Evolutionary conservation across 768 basidiomycete species (phyloP).

Genomic region (Boletus fagicola): DNA sequence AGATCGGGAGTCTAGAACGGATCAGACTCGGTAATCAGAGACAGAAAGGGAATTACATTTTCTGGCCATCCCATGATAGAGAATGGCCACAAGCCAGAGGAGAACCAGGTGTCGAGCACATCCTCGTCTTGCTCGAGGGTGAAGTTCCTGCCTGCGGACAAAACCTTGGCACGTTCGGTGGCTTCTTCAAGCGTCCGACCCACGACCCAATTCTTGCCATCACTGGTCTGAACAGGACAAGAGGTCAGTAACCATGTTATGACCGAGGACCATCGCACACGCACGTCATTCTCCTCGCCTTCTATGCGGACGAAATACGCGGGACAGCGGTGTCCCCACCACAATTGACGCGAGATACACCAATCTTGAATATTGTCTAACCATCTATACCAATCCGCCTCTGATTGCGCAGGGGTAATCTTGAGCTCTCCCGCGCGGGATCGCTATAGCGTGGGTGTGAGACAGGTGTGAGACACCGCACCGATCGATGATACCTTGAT

Average conservation of each 20-base stretch:
- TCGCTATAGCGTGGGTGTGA: slow-evolving; percentile 48
- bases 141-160: slow-evolving; percentile 69
- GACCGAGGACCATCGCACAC: slow-evolving; percentile 17
- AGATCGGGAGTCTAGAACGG: slow-evolving; percentile 69
- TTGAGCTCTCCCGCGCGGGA: slow-evolving; percentile 83
- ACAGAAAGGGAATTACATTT: slow-evolving; percentile 46
- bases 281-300: slow-evolving; percentile 65
- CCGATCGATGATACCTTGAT: slow-evolving; percentile 53
- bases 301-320: slow-evolving; percentile 91
- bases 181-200: slow-evolving; percentile 80
- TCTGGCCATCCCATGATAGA: slow-evolving; percentile 98
- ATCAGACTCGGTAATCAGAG: not conserved
- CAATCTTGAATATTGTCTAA: slow-evolving; percentile 94
- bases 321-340: slow-evolving; percentile 98
- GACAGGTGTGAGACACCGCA: not conserved
- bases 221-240: slow-evolving; percentile 44
- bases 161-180: slow-evolving; percentile 62
- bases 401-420: slow-evolving; percentile 82
- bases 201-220: slow-evolving; percentile 88
- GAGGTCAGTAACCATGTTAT: not conserved
- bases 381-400: slow-evolving; percentile 96
- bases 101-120: slow-evolving; percentile 99
- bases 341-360: slow-evolving; percentile 98
- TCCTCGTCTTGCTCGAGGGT: slow-evolving; percentile 91
- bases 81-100: slow-evolving; percentile 95